Evolutionary conservation across 192 early-diverging fungal genomes (phyloP).

Genomic region (Jimgerdemannia flammicorona): DNA sequence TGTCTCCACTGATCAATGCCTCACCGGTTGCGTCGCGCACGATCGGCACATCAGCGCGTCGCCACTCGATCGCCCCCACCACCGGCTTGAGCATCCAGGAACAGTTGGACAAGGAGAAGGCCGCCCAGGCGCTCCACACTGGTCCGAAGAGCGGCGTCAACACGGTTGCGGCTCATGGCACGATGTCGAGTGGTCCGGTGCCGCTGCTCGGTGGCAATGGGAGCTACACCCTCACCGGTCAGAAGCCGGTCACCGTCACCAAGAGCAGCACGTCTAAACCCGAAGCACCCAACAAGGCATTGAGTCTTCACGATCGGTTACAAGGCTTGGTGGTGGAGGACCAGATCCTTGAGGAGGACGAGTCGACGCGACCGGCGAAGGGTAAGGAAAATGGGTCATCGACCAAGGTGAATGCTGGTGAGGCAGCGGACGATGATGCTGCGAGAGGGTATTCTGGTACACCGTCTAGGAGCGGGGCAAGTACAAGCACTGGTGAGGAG

Average conservation of each 20-base stretch:
- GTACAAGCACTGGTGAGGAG: slow-evolving; percentile 3
- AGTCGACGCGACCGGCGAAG: not conserved
- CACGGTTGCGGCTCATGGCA: not conserved
- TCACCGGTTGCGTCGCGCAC: not conserved
- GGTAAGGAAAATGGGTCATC: slow-evolving; percentile 3
- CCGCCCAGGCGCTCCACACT: not conserved
- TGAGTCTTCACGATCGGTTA: slow-evolving; percentile 16
- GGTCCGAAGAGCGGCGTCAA: not conserved
- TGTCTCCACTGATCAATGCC: not conserved
- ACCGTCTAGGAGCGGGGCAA: slow-evolving; percentile 6
- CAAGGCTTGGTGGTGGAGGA: slow-evolving; percentile 11
- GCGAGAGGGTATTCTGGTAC: not conserved
- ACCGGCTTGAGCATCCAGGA: not conserved
- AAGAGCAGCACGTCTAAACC: not conserved
- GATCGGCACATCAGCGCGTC: not conserved
- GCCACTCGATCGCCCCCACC: not conserved
- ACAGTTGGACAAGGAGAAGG: not conserved
- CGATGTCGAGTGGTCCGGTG: not conserved
- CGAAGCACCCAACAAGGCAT: slow-evolving; percentile 5
- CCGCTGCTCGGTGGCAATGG: not conserved
- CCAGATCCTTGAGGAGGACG: slow-evolving; percentile 12
- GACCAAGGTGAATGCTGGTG: not conserved
- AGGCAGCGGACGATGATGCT: too few species aligned
- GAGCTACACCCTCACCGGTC: not conserved
- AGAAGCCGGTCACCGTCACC: not conserved